These are phyloP conservation scores for Hordeum pubiflorum DNA, from an alignment of 202 grass and related monocot genomes.

Conservation along the genomic window DNA sequence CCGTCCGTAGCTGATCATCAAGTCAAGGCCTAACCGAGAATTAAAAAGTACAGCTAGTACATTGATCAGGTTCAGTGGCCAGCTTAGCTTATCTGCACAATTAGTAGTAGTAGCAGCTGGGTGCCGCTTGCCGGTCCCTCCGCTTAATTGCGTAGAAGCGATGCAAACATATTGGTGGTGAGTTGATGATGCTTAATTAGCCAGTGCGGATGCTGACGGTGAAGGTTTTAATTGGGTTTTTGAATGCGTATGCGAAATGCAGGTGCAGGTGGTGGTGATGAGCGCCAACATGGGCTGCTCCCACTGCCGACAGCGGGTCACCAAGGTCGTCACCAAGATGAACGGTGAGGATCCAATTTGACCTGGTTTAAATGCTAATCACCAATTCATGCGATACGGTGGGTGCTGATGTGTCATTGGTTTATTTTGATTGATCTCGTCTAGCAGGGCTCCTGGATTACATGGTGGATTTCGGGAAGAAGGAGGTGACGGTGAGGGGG, in stretches of 20 bases:
- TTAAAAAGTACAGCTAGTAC: not conserved
- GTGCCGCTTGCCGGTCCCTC: not conserved
- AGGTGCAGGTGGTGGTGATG: conserved; percentile 97
- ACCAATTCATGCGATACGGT: too few species aligned
- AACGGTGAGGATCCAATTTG: conserved; percentile 61
- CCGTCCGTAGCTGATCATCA: conserved; percentile 16
- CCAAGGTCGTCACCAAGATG: conserved; percentile 93
- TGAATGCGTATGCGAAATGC: not conserved
- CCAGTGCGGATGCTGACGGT: not conserved
- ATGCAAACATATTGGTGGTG: not conserved
- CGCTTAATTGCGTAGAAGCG: conserved; percentile 12
- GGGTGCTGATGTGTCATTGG: not conserved
- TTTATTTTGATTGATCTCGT: not conserved
- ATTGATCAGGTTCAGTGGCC: not conserved
- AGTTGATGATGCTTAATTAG: not conserved
- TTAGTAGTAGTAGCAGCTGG: not conserved
- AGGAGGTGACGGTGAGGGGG: conserved; percentile 78
- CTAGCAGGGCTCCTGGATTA: conserved; percentile 89
- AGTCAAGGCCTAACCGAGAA: conserved; percentile 18
- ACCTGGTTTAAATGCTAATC: too few species aligned
- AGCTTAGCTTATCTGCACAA: not conserved
- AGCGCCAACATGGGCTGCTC: conserved; percentile 89
- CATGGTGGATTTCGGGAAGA: conserved; percentile 93
- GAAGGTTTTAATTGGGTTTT: not conserved
- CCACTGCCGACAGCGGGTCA: conserved; percentile 75